Evolutionary conservation across 139 green algal genomes (phyloP), one percentile per base, ranked within the genome.

Genomic region (Zygnema cylindricum): DNA sequence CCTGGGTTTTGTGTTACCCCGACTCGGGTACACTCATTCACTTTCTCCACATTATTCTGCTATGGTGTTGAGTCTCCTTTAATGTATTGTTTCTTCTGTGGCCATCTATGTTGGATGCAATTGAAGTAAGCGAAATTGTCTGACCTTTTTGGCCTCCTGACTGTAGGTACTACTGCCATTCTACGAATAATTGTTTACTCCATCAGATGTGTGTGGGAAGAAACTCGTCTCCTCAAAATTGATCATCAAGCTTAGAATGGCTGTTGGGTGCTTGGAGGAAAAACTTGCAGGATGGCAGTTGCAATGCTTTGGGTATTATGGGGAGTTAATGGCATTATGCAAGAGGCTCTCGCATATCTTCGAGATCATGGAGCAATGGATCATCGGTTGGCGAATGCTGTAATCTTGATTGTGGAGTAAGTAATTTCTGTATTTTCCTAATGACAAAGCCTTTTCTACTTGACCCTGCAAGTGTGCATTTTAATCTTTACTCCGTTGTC

Each of bases 281-380:
- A 33, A 25, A 0, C 0, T 16, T 86, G 94, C 71, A 94, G 93
- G 32, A 81, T 97, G 30, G 35, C 95, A 71, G 92, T 95, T 7
- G 93, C 96, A 30, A 69, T 97, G 82, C 84, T 96, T 39, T 97
- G 94, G 94, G 57, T 94, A 21, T 88, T 96, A 36, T 97, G 95
- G 95, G 96, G 96, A 78, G 76, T 88, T 76, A 96, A 96, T 83
- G 91, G 81, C n/a, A 93, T 96, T 0, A 79, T 97, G 23, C 93
- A 95, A 73, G 94, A 89, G 77, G 94, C 93, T 1, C 90, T 94
- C 57, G 55, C 87, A 33, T 94, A 95, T 75, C 86, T 96, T 75
- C 86, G 88, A 36, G 91, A 93, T 2, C 92, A 96, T 91, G 93
- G 94, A 30, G 92, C 92, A 23, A 71, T 97, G 7, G 94, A 96